A percentile compares a stretch with the other conserved stretches of the same genome.
phyloP scores from a whole-genome alignment of 352 stramenopile genomes.

The Sclerospora graminicola region DNA sequence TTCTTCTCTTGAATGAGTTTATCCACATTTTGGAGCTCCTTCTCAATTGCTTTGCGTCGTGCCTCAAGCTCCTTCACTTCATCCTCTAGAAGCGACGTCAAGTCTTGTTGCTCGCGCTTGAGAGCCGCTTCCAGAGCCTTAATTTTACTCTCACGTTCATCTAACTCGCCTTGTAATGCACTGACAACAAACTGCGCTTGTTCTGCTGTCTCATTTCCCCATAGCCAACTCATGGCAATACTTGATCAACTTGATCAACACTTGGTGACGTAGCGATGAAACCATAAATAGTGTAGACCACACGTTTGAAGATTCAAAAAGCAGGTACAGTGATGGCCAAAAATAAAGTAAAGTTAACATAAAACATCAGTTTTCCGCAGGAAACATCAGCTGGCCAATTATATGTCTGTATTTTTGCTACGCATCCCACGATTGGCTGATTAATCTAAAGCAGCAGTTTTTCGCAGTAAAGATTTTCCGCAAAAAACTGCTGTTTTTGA shows the following conservation, averaged over 20 bases:
- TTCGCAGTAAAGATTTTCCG: no score
- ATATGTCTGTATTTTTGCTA: no score
- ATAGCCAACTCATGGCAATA: slow-evolving; percentile 62
- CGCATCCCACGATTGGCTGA: no score
- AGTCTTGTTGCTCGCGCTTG: slow-evolving; percentile 64
- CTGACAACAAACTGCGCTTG: slow-evolving; percentile 80
- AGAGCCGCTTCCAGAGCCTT: slow-evolving; percentile 65
- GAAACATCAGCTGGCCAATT: no score
- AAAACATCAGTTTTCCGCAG: no score
- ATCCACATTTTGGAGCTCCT: slow-evolving; percentile 41
- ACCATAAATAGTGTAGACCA: no score
- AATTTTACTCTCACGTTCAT: slow-evolving; percentile 76
- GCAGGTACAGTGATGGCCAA: no score
- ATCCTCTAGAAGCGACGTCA: slow-evolving; percentile 39
- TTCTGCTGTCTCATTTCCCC: slow-evolving; percentile 77
- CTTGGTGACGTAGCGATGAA: no score
- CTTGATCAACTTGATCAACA: not conserved
- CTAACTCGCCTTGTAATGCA: slow-evolving; percentile 67
- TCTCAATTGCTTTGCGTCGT: slow-evolving; percentile 25
- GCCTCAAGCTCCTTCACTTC: slow-evolving; percentile 62
- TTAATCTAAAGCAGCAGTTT: no score
- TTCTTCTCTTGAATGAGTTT: slow-evolving; percentile 57
- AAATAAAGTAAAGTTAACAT: no score
- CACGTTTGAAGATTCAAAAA: no score
- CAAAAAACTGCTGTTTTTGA: no score